phyloP scores from a whole-genome alignment of 352 stramenopile species.

The Globisporangium mamillatum region DNA sequence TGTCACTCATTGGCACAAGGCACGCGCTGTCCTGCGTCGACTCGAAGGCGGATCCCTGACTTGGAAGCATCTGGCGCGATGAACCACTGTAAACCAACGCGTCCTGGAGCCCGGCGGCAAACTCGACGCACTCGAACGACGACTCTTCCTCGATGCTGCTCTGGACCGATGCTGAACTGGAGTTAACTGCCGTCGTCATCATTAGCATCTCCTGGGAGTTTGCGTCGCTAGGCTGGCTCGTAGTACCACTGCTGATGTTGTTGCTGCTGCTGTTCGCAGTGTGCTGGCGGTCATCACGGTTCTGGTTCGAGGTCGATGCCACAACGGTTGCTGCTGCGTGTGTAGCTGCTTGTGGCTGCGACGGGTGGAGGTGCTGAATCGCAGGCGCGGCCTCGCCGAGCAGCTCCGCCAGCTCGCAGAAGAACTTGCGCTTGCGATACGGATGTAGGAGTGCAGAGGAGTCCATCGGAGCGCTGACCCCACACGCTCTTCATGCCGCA shows the following conservation, averaged over 20 bases:
- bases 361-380: slow-evolving; percentile 30
- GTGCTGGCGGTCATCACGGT: background rate
- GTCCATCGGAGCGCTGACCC: background rate
- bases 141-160: slow-evolving; percentile 25
- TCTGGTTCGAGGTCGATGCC: background rate
- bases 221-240: background rate
- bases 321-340: background rate
- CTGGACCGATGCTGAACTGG: slow-evolving; percentile 3
- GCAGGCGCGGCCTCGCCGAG: slow-evolving; percentile 36
- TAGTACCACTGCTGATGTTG: background rate
- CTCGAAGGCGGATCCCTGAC: slow-evolving; percentile 43
- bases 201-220: background rate
- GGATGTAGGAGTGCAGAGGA: slow-evolving; percentile 35
- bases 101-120: slow-evolving; percentile 22
- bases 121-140: slow-evolving; percentile 48
- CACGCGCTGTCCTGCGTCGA: slow-evolving; percentile 57
- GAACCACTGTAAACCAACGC: slow-evolving; percentile 13
- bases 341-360: slow-evolving; percentile 24
- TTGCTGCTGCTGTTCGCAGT: background rate
- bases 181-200: background rate
- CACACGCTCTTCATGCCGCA: background rate
- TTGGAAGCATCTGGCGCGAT: slow-evolving; percentile 21
- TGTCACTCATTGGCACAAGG: slow-evolving; percentile 33
- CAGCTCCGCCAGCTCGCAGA: slow-evolving; percentile 50
- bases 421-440: slow-evolving; percentile 81